Evolutionary conservation across 768 basidiomycete genomes (phyloP).

Genomic region (Termitomyces sp.): DNA sequence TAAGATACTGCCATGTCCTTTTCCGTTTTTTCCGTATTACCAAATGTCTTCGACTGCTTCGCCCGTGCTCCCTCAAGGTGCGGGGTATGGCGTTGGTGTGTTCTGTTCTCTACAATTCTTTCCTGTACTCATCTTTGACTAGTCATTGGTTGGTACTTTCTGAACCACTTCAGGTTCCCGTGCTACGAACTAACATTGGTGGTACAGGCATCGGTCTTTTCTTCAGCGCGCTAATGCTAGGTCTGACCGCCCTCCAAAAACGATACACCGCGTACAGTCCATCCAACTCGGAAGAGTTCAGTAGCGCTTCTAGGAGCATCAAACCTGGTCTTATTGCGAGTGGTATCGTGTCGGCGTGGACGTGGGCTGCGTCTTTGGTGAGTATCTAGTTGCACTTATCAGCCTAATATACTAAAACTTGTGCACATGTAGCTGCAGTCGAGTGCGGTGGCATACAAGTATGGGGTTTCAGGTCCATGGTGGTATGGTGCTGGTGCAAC

Average conservation of each 20-base stretch:
- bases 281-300: slow-evolving; percentile 78
- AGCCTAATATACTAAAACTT: background rate
- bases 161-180: background rate
- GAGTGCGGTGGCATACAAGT: slow-evolving; percentile 81
- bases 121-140: background rate
- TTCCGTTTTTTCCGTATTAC: background rate
- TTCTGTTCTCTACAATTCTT: background rate
- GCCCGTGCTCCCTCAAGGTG: slow-evolving; percentile 12
- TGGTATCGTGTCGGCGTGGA: slow-evolving; percentile 92
- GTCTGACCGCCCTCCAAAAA: slow-evolving; percentile 72
- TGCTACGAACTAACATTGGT: background rate
- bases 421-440: slow-evolving; percentile 50
- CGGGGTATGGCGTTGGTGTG: slow-evolving; percentile 21
- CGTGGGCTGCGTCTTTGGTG: slow-evolving; percentile 76
- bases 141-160: slow-evolving; percentile 44
- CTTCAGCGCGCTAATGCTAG: slow-evolving; percentile 67
- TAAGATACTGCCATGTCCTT: background rate
- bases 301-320: slow-evolving; percentile 74
- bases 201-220: slow-evolving; percentile 57
- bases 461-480: slow-evolving; percentile 81
- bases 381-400: slow-evolving; percentile 17
- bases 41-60: background rate
- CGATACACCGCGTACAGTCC: slow-evolving; percentile 82
- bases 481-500: slow-evolving; percentile 90
- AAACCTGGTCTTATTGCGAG: slow-evolving; percentile 92